phyloP scores from a whole-genome alignment of 805 yeast genomes.

The Wickerhamiella siamensis region DNA sequence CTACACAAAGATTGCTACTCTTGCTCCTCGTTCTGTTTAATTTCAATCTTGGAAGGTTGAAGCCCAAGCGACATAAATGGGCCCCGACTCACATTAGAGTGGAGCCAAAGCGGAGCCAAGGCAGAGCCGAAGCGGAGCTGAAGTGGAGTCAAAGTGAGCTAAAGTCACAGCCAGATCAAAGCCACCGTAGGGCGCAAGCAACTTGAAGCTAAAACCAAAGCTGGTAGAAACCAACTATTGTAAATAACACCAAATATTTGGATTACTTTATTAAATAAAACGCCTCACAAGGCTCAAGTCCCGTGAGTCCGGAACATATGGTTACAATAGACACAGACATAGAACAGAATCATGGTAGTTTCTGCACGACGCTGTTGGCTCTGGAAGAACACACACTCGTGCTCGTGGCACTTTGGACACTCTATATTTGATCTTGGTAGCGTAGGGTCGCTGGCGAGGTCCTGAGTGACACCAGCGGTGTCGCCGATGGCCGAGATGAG shows the following conservation, averaged over 20 bases:
- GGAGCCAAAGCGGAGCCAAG: no score
- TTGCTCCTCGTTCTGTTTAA: conserved; percentile 74
- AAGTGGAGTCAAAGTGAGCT: neutral
- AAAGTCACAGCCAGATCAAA: no score
- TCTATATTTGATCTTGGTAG: conserved; percentile 89
- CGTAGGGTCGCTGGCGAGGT: conserved; percentile 94
- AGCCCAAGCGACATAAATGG: no score
- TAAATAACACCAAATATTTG: neutral
- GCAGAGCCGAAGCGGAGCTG: no score
- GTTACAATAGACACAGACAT: conserved; percentile 80
- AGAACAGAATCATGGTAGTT: conserved; percentile 81
- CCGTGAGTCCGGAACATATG: conserved; percentile 38
- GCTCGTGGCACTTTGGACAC: conserved; percentile 78
- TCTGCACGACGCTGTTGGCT: conserved; percentile 90
- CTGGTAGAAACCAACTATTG: neutral
- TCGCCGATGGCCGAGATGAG: conserved; percentile 79
- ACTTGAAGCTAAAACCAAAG: no score
- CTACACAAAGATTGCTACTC: conserved; percentile 69
- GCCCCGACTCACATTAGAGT: no score
- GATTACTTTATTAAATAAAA: neutral
- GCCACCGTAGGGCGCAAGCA: no score
- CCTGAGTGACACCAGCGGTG: conserved; percentile 94
- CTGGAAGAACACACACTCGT: conserved; percentile 92
- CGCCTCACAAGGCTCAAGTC: conserved; percentile 1
- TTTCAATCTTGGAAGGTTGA: no score